Evolutionary conservation across 1,284 basidiomycete genomes (phyloP).

Genomic region (Ustilago cynodontis): DNA sequence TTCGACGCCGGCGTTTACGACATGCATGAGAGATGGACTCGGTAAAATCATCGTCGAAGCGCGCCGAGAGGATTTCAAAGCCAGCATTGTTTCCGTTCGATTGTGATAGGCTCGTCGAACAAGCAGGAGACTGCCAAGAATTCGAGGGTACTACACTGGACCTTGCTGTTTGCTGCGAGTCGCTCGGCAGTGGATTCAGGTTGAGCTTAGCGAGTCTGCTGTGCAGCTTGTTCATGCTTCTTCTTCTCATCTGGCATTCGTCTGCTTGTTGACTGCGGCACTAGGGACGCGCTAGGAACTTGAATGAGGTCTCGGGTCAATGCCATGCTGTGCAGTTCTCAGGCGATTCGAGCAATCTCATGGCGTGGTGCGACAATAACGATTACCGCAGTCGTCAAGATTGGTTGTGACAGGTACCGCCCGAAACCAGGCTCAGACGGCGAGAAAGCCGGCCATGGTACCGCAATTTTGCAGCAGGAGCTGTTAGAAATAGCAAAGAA

Average conservation of each 20-base stretch:
- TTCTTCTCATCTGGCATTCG: slow-evolving; percentile 1
- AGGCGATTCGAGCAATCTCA: neutral
- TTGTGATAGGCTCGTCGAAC: neutral
- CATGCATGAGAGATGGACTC: neutral
- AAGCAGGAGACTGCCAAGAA: neutral
- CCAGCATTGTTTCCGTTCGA: neutral
- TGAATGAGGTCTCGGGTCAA: neutral
- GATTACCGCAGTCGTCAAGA: neutral
- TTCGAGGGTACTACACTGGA: neutral
- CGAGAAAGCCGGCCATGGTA: neutral
- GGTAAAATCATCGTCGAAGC: neutral
- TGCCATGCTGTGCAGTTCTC: neutral
- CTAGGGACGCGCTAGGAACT: neutral
- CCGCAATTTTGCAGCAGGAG: too few relatives aligned
- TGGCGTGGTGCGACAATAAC: neutral
- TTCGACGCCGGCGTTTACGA: slow-evolving; percentile 6
- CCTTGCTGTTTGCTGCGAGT: neutral
- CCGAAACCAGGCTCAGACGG: neutral
- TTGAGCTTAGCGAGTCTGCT: slow-evolving; percentile 5
- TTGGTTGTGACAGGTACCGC: neutral
- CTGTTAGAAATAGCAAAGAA: too few relatives aligned
- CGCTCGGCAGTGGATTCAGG: slow-evolving; percentile 1
- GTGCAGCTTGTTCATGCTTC: neutral
- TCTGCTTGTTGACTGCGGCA: neutral
- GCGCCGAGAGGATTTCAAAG: neutral